Conservation (phyloP, 2,329 filamentous ascomycete genomes). For the Penicillium occitanis region DNA sequence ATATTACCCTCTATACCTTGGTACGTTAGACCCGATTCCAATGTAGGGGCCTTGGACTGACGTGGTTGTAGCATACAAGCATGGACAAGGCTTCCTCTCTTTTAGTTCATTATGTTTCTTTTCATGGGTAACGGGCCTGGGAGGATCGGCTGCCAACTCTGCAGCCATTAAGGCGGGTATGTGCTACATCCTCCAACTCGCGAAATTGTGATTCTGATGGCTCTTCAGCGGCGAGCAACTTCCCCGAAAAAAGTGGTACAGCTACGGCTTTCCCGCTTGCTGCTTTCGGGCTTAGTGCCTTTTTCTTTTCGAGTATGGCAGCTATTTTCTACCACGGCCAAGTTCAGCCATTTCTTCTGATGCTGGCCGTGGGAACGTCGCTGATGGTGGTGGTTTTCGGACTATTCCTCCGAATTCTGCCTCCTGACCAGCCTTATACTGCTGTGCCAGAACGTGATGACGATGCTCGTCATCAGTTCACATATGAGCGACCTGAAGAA, state of each 20-base stretch:
- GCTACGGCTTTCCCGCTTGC: slow-evolving; percentile 92
- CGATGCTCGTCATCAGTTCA: slow-evolving; percentile 15
- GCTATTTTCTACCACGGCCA: slow-evolving; percentile 77
- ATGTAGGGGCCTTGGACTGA: slow-evolving; percentile 3
- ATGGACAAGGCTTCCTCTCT: slow-evolving; percentile 59
- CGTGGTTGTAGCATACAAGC: slow-evolving; percentile 63
- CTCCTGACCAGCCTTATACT: slow-evolving; percentile 51
- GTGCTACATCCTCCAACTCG: slow-evolving; percentile 20
- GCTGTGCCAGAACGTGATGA: slow-evolving; percentile 41
- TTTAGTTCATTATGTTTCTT: slow-evolving; percentile 71
- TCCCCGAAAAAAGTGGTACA: slow-evolving; percentile 85
- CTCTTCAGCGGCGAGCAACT: slow-evolving; percentile 74
- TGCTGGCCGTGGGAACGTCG: slow-evolving; percentile 78
- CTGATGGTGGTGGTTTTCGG: slow-evolving; percentile 72
- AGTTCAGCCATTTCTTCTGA: slow-evolving; percentile 74
- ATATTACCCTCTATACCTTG: slow-evolving; percentile 77
- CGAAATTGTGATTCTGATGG: slow-evolving; percentile 3
- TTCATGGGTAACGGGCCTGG: slow-evolving; percentile 80
- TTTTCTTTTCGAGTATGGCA: slow-evolving; percentile 87
- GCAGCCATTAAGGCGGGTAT: slow-evolving; percentile 75
- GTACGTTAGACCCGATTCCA: slow-evolving; percentile 30
- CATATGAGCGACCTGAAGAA: slow-evolving; percentile 32
- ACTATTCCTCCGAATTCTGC: slow-evolving; percentile 79
- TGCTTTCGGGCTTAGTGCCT: slow-evolving; percentile 90
- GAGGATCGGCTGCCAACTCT: slow-evolving; percentile 87